Evolutionary conservation across 768 basidiomycete genomes (phyloP).

Genomic region (Guyanaporus albipodus): DNA sequence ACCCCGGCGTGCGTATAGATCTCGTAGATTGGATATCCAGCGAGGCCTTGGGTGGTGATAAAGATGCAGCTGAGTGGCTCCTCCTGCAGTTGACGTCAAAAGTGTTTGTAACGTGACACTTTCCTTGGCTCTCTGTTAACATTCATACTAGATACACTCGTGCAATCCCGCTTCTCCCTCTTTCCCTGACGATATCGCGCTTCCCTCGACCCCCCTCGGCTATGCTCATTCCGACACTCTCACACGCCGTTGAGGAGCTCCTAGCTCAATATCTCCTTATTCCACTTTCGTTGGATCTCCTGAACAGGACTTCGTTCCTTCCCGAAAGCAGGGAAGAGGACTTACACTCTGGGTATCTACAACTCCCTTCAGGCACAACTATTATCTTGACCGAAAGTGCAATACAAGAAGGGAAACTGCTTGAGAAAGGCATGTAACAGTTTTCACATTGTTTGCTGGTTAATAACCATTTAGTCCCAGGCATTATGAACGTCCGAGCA

Average conservation of each 20-base stretch:
- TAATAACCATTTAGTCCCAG: slow-evolving; percentile 31
- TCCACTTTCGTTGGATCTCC: slow-evolving; percentile 55
- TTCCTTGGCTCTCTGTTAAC: slow-evolving; percentile 1
- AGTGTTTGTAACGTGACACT: slow-evolving; percentile 47
- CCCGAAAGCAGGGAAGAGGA: slow-evolving; percentile 72
- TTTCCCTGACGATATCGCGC: slow-evolving; percentile 56
- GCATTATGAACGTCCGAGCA: slow-evolving; percentile 58
- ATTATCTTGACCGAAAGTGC: slow-evolving; percentile 64
- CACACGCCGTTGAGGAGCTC: slow-evolving; percentile 50
- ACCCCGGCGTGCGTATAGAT: slow-evolving; percentile 39
- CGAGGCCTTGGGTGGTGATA: slow-evolving; percentile 66
- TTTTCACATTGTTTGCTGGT: not conserved
- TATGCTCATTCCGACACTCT: slow-evolving; percentile 43
- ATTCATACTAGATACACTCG: slow-evolving; percentile 54
- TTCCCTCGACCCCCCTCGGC: slow-evolving; percentile 47
- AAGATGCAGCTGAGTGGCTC: slow-evolving; percentile 70
- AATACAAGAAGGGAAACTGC: slow-evolving; percentile 63
- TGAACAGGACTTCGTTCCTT: slow-evolving; percentile 56
- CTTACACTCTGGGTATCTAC: slow-evolving; percentile 68
- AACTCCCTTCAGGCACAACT: slow-evolving; percentile 59
- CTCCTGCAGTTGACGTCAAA: slow-evolving; percentile 55
- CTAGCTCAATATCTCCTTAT: slow-evolving; percentile 54
- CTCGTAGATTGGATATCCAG: slow-evolving; percentile 72
- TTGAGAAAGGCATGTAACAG: slow-evolving; percentile 39
- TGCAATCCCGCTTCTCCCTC: slow-evolving; percentile 61